A percentile compares a stretch with the other conserved stretches of the same genome.
These are phyloP conservation scores for Pythium utonaiense DNA, from an alignment of 352 stramenopile species.

Conservation along the genomic window DNA sequence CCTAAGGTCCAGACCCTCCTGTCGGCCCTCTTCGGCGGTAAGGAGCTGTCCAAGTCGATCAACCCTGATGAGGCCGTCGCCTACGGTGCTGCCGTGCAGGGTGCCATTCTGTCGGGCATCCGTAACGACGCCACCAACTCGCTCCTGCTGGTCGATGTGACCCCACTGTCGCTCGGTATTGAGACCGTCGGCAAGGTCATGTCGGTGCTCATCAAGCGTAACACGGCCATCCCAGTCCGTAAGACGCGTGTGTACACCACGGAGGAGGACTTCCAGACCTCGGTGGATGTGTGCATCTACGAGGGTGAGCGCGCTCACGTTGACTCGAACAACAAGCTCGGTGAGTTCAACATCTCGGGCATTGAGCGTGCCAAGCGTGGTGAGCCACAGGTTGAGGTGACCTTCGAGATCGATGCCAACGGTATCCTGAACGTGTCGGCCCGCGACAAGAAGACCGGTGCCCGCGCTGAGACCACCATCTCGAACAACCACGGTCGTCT, in stretches of 20 bases:
- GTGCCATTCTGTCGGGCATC: conserved; percentile 35
- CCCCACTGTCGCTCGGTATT: conserved; percentile 67
- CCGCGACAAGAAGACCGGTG: conserved; percentile 59
- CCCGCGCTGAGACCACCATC: conserved; percentile 36
- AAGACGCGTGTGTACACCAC: conserved; percentile 45
- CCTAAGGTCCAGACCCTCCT: conserved; percentile 37
- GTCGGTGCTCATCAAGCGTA: conserved; percentile 71
- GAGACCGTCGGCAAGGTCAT: conserved; percentile 78
- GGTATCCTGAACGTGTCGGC: conserved; percentile 82
- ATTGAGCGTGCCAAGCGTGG: conserved; percentile 70
- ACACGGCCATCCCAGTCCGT: conserved; percentile 71
- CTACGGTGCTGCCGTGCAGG: conserved; percentile 48
- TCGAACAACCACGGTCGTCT: conserved; percentile 41
- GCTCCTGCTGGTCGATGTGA: conserved; percentile 78
- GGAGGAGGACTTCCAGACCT: conserved; percentile 56
- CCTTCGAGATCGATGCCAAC: conserved; percentile 48
- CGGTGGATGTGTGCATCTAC: conserved; percentile 65
- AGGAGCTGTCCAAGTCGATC: conserved; percentile 39
- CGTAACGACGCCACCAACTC: conserved; percentile 58
- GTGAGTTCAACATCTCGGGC: conserved; percentile 81
- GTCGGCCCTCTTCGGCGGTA: conserved; percentile 32
- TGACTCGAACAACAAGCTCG: conserved; percentile 85
- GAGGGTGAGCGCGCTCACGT: conserved; percentile 74
- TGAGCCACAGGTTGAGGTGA: conserved; percentile 79
- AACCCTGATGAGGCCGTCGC: conserved; percentile 69